Percentiles rank a stretch among this genome's conserved stretches.
Evolutionary conservation across 2,329 filamentous ascomycete species (phyloP).

Genomic region (Stagonosporopsis chrysanthemi): DNA sequence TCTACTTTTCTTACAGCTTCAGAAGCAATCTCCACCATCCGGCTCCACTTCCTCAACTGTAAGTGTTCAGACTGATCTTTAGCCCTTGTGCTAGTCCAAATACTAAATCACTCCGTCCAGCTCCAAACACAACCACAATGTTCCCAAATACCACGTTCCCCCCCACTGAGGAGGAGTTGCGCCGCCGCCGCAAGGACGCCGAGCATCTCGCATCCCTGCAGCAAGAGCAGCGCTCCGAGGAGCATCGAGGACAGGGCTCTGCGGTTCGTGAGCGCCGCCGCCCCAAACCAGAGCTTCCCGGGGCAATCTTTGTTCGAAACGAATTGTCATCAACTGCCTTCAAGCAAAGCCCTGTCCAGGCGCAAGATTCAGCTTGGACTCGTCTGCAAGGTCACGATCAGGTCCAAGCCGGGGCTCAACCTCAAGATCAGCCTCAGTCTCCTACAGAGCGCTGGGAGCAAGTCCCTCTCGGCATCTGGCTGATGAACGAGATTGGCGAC

Average conservation of each 20-base stretch:
- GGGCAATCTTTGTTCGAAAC: not conserved
- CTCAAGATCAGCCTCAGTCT: not conserved
- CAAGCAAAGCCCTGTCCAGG: not conserved
- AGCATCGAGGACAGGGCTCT: too few species aligned
- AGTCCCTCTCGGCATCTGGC: not conserved
- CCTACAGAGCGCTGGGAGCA: not conserved
- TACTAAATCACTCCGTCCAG: too few species aligned
- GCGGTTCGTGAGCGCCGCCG: not conserved
- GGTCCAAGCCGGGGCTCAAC: not conserved
- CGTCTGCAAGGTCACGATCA: not conserved
- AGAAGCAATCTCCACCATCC: not conserved
- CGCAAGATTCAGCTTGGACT: not conserved
- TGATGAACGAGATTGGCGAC: conserved; percentile 10
- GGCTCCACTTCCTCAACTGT: not conserved
- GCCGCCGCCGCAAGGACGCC: too few species aligned
- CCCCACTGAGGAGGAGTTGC: too few species aligned
- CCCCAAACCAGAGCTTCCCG: not conserved
- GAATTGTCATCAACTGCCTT: not conserved
- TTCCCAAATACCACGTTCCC: too few species aligned
- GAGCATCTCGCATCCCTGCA: not conserved
- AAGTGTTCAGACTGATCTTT: not conserved
- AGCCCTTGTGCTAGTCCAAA: not conserved
- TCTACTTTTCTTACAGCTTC: not conserved
- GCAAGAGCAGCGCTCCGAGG: too few species aligned
- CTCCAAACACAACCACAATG: too few species aligned